These are phyloP conservation scores for Pythium phragmitis DNA, from an alignment of 352 stramenopile species.

Conservation along the genomic window DNA sequence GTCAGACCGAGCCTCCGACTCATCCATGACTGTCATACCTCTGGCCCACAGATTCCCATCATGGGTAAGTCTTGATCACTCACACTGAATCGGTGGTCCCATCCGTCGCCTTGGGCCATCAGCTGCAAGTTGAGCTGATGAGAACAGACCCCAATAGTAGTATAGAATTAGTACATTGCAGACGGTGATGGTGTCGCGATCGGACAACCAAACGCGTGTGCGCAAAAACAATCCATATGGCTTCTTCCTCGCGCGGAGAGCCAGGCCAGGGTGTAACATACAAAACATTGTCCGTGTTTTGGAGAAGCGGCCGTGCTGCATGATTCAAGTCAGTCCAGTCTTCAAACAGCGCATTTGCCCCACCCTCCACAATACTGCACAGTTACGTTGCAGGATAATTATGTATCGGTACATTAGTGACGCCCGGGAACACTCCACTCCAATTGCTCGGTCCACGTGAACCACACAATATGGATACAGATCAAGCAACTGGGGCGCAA, in stretches of 20 bases:
- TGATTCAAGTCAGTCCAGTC: conserved; percentile 13
- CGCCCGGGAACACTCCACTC: too few species aligned
- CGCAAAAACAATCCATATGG: conserved; percentile 7
- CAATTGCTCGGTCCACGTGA: too few species aligned
- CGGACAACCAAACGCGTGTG: conserved; percentile 5
- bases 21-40: too few species aligned
- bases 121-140: too few species aligned
- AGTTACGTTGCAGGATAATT: too few species aligned
- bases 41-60: too few species aligned
- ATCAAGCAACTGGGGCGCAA: not conserved
- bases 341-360: not conserved
- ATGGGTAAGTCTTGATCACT: too few species aligned
- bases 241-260: conserved; percentile 3
- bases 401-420: too few species aligned
- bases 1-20: too few species aligned
- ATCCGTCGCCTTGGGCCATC: too few species aligned
- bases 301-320: not conserved
- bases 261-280: not conserved
- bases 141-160: not conserved
- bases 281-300: not conserved
- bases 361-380: not conserved
- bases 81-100: too few species aligned
- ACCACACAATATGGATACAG: too few species aligned
- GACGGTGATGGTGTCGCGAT: conserved; percentile 7
- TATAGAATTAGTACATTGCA: not conserved